These are phyloP conservation scores for Penicillium decumbens DNA, from an alignment of 2,329 filamentous ascomycete species.

Conservation along the genomic window DNA sequence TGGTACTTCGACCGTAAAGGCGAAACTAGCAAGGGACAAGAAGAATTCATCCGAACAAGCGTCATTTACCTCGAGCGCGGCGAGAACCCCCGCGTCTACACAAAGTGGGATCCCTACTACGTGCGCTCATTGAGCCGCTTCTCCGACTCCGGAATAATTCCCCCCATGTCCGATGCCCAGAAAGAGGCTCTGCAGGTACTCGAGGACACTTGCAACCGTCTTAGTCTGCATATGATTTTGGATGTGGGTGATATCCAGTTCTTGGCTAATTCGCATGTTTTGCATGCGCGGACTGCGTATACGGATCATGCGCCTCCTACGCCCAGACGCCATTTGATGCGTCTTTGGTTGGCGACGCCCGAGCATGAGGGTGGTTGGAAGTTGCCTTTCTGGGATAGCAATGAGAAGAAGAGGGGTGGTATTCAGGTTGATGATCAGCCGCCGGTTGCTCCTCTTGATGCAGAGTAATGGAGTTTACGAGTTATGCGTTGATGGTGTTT, in stretches of 20 bases:
- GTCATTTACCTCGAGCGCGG: conserved; percentile 73
- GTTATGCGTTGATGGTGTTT: neutral
- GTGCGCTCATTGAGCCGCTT: conserved; percentile 71
- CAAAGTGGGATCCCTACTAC: conserved; percentile 89
- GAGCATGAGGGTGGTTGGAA: conserved; percentile 81
- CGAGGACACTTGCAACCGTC: conserved; percentile 68
- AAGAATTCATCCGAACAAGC: conserved; percentile 66
- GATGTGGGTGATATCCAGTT: conserved; percentile 89
- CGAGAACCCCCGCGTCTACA: conserved; percentile 64
- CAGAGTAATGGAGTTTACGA: conserved; percentile 53
- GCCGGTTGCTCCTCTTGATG: conserved; percentile 71
- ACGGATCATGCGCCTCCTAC: conserved; percentile 64
- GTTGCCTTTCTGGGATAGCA: conserved; percentile 73
- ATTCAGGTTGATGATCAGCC: conserved; percentile 80
- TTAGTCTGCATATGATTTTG: conserved; percentile 78
- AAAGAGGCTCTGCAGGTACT: conserved; percentile 63
- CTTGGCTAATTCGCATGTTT: conserved; percentile 70
- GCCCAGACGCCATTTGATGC: conserved; percentile 71
- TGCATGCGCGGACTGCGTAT: conserved; percentile 79
- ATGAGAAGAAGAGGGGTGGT: conserved; percentile 80
- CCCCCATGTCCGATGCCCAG: conserved; percentile 66
- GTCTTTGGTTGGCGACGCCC: conserved; percentile 78
- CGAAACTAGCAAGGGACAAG: conserved; percentile 68
- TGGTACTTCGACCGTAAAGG: conserved; percentile 95
- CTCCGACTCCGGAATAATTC: conserved; percentile 67